phyloP scores from a whole-genome alignment of 257 asterid species.

The Solanum chiquidenum region DNA sequence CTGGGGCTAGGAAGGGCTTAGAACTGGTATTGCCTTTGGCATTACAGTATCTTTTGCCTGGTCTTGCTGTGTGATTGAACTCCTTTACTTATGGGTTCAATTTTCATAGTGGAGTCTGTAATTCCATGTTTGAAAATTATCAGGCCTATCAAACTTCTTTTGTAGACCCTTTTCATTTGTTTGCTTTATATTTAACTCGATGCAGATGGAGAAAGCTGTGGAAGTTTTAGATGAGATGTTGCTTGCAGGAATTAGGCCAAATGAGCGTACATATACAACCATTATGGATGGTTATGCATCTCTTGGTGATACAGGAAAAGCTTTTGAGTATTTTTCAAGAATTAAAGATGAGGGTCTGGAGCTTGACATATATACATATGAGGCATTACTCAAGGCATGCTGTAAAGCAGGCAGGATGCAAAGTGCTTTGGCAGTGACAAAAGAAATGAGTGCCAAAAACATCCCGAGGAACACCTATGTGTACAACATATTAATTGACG shows the following conservation, averaged over 20 bases:
- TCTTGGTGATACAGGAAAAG: conserved; percentile 91
- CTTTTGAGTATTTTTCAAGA: conserved; percentile 81
- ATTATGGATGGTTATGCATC: conserved; percentile 97
- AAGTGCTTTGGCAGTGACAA: conserved; percentile 95
- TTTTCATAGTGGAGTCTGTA: background rate
- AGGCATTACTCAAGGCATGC: conserved; percentile 97
- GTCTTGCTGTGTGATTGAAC: background rate
- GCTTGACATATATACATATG: conserved; percentile 77
- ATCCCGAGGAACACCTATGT: conserved; percentile 80
- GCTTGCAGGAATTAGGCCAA: conserved; percentile 72
- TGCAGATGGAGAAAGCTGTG: conserved; percentile 86
- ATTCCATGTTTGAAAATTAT: background rate
- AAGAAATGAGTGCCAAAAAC: conserved; percentile 72
- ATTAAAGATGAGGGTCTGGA: conserved; percentile 76
- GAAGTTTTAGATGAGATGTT: conserved; percentile 75
- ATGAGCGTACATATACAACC: conserved; percentile 84
- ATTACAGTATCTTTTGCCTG: background rate
- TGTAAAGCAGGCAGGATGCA: conserved; percentile 99
- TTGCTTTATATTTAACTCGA: background rate
- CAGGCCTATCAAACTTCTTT: background rate
- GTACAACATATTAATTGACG: conserved; percentile 90
- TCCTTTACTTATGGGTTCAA: background rate
- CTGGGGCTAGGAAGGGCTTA: background rate
- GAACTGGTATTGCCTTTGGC: background rate
- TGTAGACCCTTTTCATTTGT: background rate